Evolutionary conservation across 2,329 filamentous ascomycete genomes (phyloP).

Genomic region (Sarocladiaceae sp.): DNA sequence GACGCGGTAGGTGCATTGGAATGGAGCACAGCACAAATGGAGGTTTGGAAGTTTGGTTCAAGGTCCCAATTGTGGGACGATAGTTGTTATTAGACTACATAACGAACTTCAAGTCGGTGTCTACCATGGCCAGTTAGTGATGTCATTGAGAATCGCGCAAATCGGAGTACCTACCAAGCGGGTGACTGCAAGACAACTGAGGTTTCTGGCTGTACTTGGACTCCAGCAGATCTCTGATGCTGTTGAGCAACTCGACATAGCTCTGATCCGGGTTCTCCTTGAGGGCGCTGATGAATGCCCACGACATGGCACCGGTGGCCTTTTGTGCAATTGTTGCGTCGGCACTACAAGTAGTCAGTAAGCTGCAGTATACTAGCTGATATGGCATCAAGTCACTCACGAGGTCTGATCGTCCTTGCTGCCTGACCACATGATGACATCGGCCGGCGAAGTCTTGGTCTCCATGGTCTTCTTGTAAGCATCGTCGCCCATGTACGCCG

Average conservation of each 20-base stretch:
- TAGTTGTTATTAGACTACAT: conserved; percentile 2
- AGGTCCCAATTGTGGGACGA: too few species aligned
- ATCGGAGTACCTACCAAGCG: conserved; percentile 66
- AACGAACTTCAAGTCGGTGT: conserved; percentile 6
- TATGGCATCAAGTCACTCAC: conserved; percentile 29
- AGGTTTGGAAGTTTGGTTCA: too few species aligned
- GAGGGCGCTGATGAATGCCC: conserved; percentile 88
- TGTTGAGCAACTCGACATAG: conserved; percentile 94
- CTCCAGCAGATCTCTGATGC: conserved; percentile 82
- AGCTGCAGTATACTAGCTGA: too few species aligned
- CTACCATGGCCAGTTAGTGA: conserved; percentile 12
- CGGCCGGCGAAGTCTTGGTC: conserved; percentile 90
- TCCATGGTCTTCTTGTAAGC: conserved; percentile 75
- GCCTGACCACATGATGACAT: conserved; percentile 97
- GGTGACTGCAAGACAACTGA: conserved; percentile 93
- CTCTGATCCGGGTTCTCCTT: conserved; percentile 93
- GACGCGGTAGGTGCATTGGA: too few species aligned
- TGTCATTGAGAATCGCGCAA: not conserved
- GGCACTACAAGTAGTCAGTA: conserved; percentile 51
- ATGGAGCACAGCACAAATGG: too few species aligned
- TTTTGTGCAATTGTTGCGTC: conserved; percentile 85
- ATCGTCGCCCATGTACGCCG: conserved; percentile 74
- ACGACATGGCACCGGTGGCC: conserved; percentile 97
- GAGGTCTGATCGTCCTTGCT: conserved; percentile 95
- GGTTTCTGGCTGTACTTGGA: conserved; percentile 92